Evolutionary conservation across 495 filamentous ascomycete species (phyloP), one percentile per base, ranked within the genome.

Genomic region (Aspergillus homomorphus): DNA sequence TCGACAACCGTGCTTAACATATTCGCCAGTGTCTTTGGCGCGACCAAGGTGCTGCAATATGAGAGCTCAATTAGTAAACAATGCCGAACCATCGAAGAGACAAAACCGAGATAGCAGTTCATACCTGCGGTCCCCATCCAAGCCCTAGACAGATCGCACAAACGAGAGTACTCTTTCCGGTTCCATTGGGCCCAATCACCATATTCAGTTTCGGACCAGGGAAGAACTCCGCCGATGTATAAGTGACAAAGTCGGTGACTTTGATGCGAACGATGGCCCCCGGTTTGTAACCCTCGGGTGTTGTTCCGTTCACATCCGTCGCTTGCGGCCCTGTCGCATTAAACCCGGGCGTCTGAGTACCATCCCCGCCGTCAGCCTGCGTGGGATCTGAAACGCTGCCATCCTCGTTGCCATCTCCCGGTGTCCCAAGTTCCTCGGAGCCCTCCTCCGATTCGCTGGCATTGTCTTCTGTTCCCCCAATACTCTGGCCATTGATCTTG

Each of bases 121-220:
- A 66, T 77, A 87, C 80, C 70, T 75, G 80, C 26, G 94, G 85
- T 3, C 83, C 80, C 80, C 86, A 97, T 33, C 94, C 94, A 26
- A 99, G 74, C 7, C 94, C 94, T 14, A 99, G 73, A 73, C 95
- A 98, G 60, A 99, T 96, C 24, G 95, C 94, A 73, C 94, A 98
- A 26, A 99, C 94, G 28, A 99, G 82, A 0, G 95, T 96, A 77
- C 92, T 96, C 70, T 99, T 99, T 45, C 94, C 94, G 0, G 94
- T 97, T 45, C 94, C 94, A 67, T 99, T 99, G 9, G 94, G 94
- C 0, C 94, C 94, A 63, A 99, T 97, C 56, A 99, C 86, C 95
- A 99, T 98, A 68, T 99, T 99, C 64, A 99, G 69, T 63, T 89
- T 94, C 14, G 95, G 92, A 0, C 94, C 94, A 4, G 90, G 91